Evolutionary conservation across 169 alveolate genomes (phyloP).

Genomic region (Babesia sp.): DNA sequence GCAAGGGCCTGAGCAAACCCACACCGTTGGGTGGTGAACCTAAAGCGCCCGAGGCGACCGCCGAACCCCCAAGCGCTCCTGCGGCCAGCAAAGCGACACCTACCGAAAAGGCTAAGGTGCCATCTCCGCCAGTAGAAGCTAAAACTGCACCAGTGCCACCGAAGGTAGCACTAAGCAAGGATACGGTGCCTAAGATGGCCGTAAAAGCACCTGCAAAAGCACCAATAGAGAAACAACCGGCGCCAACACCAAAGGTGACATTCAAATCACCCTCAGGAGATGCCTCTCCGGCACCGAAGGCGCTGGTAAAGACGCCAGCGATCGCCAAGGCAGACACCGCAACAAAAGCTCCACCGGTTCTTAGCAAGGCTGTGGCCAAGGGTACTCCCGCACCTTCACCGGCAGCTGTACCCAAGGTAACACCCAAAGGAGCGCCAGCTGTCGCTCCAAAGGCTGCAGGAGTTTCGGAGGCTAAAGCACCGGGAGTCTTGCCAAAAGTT

Average conservation of each 20-base stretch:
- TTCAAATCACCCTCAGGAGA: background rate
- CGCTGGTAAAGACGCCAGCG: background rate
- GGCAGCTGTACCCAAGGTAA: background rate
- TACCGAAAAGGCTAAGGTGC: background rate
- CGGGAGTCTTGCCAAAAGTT: background rate
- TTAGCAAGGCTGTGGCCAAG: constrained; percentile 3
- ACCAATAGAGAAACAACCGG: background rate
- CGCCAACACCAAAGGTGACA: background rate
- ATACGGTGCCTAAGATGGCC: background rate
- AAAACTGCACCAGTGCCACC: background rate
- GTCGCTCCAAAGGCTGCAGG: constrained; percentile 26
- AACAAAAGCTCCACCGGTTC: background rate
- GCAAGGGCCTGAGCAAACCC: constrained; percentile 36
- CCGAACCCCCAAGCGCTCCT: constrained; percentile 9
- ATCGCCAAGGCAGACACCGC: background rate
- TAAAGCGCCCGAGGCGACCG: background rate
- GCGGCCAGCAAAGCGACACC: background rate
- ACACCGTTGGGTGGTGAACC: constrained; percentile 13
- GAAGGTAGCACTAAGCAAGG: background rate
- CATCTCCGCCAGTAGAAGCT: background rate
- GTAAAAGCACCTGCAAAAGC: background rate
- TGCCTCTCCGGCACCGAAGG: background rate
- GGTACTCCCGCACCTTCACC: constrained; percentile 1
- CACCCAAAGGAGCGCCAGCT: constrained; percentile 11
- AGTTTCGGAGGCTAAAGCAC: background rate